Percentiles rank a stretch among this genome's conserved stretches.
phyloP scores from a whole-genome alignment of 345 rosid genomes.

The Populus davidiana region DNA sequence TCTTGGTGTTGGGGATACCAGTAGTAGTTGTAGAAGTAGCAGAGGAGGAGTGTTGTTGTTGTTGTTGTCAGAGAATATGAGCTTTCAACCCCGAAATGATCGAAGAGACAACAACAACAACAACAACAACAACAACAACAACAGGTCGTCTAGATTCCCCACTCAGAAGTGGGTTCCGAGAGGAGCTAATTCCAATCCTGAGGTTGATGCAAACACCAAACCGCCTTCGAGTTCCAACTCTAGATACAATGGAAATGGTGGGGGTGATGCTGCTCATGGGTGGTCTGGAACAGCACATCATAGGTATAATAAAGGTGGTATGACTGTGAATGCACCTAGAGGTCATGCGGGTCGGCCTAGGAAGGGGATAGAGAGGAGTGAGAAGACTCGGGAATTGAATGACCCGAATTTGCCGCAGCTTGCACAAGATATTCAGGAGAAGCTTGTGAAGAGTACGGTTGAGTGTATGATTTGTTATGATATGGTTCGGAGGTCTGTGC shows the following conservation, averaged over 20 bases:
- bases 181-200: constrained; percentile 34
- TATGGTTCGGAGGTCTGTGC: constrained; percentile 71
- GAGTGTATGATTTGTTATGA: constrained; percentile 99
- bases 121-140: background rate
- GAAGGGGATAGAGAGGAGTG: constrained; percentile 36
- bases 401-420: constrained; percentile 80
- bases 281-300: constrained; percentile 24
- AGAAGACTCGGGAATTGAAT: constrained; percentile 30
- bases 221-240: constrained; percentile 20
- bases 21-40: background rate
- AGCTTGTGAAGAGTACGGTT: constrained; percentile 58
- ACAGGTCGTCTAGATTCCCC: constrained; percentile 41
- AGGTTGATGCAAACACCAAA: constrained; percentile 14
- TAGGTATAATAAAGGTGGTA: constrained; percentile 33
- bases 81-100: constrained; percentile 52
- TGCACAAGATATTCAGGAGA: constrained; percentile 88
- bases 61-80: constrained; percentile 40
- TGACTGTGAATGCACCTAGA: constrained; percentile 21
- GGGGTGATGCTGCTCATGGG: constrained; percentile 1
- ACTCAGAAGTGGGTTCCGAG: constrained; percentile 70
- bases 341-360: constrained; percentile 30
- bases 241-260: constrained; percentile 18
- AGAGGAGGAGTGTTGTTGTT: background rate
- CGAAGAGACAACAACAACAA: constrained; percentile 33
- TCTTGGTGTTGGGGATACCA: background rate